Evolutionary conservation across 2,329 filamentous ascomycete genomes (phyloP).

Genomic region (Neocatenulostroma microsporum): DNA sequence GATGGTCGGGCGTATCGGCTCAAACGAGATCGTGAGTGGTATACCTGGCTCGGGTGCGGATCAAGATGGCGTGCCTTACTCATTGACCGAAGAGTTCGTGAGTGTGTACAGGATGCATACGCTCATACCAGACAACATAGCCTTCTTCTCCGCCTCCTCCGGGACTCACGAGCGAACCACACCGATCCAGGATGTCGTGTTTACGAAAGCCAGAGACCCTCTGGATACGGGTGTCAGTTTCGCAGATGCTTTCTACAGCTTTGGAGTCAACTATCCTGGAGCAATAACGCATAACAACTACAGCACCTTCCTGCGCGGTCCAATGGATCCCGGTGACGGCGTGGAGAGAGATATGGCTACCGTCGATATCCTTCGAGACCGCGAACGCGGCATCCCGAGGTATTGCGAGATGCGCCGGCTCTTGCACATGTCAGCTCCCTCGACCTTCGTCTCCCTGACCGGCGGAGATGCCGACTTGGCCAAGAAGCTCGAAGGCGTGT

Average conservation of each 20-base stretch:
- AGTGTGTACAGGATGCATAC: constrained; percentile 40
- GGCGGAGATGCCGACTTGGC: constrained; percentile 35
- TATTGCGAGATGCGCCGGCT: constrained; percentile 41
- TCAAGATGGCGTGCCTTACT: constrained; percentile 35
- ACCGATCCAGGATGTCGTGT: constrained; percentile 28
- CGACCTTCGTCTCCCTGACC: constrained; percentile 35
- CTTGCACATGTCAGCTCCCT: constrained; percentile 32
- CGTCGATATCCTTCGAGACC: constrained; percentile 41
- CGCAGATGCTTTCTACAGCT: constrained; percentile 38
- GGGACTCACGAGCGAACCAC: constrained; percentile 27
- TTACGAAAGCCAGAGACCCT: constrained; percentile 29
- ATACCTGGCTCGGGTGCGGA: constrained; percentile 35
- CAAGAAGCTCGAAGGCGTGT: constrained; percentile 31
- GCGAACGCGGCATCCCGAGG: constrained; percentile 41
- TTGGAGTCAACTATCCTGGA: constrained; percentile 43
- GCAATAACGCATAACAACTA: constrained; percentile 38
- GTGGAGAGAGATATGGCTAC: constrained; percentile 38
- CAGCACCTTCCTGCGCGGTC: constrained; percentile 35
- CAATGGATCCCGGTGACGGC: constrained; percentile 35
- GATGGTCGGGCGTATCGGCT: constrained; percentile 35
- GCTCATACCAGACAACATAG: constrained; percentile 31
- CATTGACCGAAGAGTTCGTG: constrained; percentile 40
- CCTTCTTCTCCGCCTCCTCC: constrained; percentile 27
- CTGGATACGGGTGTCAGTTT: constrained; percentile 27
- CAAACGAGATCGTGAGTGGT: constrained; percentile 34